Percentiles rank a stretch among this genome's conserved stretches.
These are phyloP conservation scores for Leptographium flavum DNA, from an alignment of 2,329 filamentous ascomycete species.

Conservation along the genomic window DNA sequence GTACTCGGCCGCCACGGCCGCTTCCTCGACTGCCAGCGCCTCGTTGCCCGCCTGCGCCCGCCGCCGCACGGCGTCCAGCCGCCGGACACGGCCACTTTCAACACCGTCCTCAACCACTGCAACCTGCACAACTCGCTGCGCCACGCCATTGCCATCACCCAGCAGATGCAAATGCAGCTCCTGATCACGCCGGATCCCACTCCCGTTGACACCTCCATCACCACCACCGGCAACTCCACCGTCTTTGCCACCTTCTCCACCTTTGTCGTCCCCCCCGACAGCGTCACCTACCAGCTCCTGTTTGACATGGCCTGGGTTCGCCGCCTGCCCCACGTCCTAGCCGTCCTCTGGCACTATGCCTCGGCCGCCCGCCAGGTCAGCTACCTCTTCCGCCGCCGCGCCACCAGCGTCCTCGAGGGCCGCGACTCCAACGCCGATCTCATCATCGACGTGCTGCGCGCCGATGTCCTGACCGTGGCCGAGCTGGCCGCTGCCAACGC, in stretches of 20 bases:
- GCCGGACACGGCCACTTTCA: conserved; percentile 21
- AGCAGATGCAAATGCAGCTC: conserved; percentile 6
- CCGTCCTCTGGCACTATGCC: conserved; percentile 21
- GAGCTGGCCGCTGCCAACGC: neutral
- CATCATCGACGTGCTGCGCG: neutral
- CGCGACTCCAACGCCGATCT: neutral
- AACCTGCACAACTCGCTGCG: conserved; percentile 11
- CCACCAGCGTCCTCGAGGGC: conserved; percentile 2
- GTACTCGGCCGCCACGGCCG: conserved; percentile 27
- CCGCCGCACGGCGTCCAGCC: neutral
- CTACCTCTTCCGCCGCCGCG: conserved; percentile 16
- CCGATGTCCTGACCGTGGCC: neutral
- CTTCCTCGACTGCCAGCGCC: conserved; percentile 13
- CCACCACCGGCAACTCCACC: neutral
- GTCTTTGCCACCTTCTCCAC: neutral
- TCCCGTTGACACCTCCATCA: neutral
- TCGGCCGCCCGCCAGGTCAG: conserved; percentile 13
- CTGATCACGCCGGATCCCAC: neutral
- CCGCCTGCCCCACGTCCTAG: conserved; percentile 18
- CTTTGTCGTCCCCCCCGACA: conserved; percentile 13
- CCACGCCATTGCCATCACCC: conserved; percentile 13
- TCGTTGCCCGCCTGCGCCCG: conserved; percentile 20
- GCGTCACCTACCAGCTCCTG: conserved; percentile 22
- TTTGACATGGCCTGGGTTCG: conserved; percentile 21
- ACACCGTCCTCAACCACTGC: conserved; percentile 18